Conservation (phyloP, 2,329 filamentous ascomycete species). For the Hypoxylon sp. region DNA sequence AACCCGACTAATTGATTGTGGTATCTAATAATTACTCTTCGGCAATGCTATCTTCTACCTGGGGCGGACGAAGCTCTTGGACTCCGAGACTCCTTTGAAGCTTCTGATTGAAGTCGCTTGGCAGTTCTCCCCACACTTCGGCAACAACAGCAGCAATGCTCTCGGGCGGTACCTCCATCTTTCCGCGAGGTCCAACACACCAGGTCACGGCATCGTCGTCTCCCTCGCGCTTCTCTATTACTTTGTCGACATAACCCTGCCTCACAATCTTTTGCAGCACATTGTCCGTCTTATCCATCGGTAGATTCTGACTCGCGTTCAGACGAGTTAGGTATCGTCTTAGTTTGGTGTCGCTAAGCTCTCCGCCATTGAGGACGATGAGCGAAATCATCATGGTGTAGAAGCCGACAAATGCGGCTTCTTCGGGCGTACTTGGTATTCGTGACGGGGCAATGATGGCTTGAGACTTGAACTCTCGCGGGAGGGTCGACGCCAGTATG, state of each 20-base stretch:
- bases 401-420: conserved; percentile 83
- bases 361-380: conserved; percentile 79
- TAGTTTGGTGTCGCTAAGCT: conserved; percentile 81
- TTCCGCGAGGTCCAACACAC: conserved; percentile 85
- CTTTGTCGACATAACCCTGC: conserved; percentile 85
- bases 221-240: conserved; percentile 72
- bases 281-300: conserved; percentile 79
- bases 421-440: conserved; percentile 72
- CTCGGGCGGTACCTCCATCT: conserved; percentile 82
- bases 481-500: conserved; percentile 80
- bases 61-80: conserved; percentile 43
- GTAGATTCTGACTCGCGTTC: conserved; percentile 80
- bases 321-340: conserved; percentile 78
- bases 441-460: conserved; percentile 76
- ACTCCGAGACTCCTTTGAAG: conserved; percentile 72
- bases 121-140: conserved; percentile 66
- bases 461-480: conserved; percentile 72
- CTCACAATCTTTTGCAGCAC: conserved; percentile 79
- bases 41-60: conserved; percentile 30
- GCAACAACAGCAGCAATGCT: conserved; percentile 79
- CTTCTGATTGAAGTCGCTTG: conserved; percentile 68
- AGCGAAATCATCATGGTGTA: conserved; percentile 84
- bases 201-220: conserved; percentile 85
- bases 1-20: conserved; percentile 3
- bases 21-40: conserved; percentile 34